Evolutionary conservation across 208 protist species (phyloP).

Genomic region (Naegleria lovaniensis): DNA sequence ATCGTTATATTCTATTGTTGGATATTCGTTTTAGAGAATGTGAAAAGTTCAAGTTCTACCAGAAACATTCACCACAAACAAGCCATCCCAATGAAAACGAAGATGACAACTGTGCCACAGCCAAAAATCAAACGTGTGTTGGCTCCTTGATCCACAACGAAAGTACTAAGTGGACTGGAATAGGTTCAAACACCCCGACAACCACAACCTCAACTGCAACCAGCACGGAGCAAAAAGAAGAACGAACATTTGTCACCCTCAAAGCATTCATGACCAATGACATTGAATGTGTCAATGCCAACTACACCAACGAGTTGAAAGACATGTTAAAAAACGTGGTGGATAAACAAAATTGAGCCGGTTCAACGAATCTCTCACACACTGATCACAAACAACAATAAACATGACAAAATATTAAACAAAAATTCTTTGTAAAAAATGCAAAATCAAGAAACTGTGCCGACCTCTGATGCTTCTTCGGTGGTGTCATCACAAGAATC

Average conservation of each 20-base stretch:
- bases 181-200: background rate
- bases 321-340: background rate
- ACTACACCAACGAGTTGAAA: background rate
- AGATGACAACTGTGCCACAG: background rate
- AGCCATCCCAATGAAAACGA: background rate
- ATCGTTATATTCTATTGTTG: slow-evolving; percentile 19
- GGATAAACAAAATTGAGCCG: background rate
- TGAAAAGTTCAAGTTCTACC: background rate
- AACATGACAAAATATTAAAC: no score
- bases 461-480: no score
- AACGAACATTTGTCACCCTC: background rate
- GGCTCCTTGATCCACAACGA: background rate
- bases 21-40: slow-evolving; percentile 5
- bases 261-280: background rate
- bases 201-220: background rate
- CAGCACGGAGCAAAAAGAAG: background rate
- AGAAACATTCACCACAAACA: background rate
- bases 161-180: background rate
- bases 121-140: background rate
- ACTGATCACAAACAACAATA: no score
- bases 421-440: no score
- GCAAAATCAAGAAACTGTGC: no score
- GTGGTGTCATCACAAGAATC: no score
- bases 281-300: background rate
- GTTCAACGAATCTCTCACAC: no score